Conservation (phyloP, 306 rosid genomes). For the Arachis hypogaea region DNA sequence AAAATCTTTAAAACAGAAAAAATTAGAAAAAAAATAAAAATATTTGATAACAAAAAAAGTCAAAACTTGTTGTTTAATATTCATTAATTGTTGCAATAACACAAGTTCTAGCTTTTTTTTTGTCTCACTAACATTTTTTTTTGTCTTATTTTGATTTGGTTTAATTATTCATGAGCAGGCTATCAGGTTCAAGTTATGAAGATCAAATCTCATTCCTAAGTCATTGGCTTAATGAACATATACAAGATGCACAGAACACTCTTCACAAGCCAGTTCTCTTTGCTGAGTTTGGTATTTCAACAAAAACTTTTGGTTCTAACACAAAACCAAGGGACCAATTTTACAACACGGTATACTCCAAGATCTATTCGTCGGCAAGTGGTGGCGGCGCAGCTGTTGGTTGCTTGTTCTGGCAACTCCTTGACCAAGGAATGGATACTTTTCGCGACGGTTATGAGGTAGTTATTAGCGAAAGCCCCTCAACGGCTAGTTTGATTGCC, state of each 20-base stretch:
- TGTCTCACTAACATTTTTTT: too few species aligned
- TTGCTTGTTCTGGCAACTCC: conserved; percentile 80
- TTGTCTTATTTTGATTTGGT: background rate
- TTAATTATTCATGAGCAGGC: conserved; percentile 47
- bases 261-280: conserved; percentile 72
- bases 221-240: conserved; percentile 66
- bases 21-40: too few species aligned
- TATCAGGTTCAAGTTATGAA: conserved; percentile 55
- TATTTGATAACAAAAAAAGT: too few species aligned
- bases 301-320: conserved; percentile 40
- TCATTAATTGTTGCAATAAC: too few species aligned
- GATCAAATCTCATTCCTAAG: conserved; percentile 59
- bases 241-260: conserved; percentile 64
- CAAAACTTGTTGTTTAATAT: too few species aligned
- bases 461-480: conserved; percentile 52
- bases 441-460: conserved; percentile 78
- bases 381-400: conserved; percentile 73
- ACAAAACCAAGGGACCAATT: conserved; percentile 56
- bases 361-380: conserved; percentile 69
- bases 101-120: too few species aligned
- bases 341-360: conserved; percentile 56
- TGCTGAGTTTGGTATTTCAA: conserved; percentile 73
- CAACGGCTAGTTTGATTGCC: conserved; percentile 64
- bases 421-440: conserved; percentile 72
- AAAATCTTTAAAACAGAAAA: too few species aligned